Evolutionary conservation across 495 filamentous ascomycete genomes (phyloP).

Genomic region (Hyaloscypha variabilis): DNA sequence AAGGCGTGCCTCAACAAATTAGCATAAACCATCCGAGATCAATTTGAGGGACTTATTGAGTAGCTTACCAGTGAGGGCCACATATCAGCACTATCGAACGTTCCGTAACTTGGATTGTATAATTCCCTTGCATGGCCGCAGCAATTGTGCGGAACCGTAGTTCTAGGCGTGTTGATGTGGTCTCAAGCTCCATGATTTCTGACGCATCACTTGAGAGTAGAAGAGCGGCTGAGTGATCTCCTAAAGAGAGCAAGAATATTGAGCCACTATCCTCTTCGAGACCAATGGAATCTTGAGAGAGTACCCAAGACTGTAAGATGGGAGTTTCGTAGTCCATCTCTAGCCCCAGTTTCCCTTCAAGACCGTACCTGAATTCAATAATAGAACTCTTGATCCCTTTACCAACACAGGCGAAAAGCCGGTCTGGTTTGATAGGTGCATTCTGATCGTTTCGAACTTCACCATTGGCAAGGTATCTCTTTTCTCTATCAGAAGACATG

Average conservation of each 20-base stretch:
- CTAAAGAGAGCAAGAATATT: conserved; percentile 50
- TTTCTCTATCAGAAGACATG: conserved; percentile 34
- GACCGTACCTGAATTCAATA: conserved; percentile 70
- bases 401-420: conserved; percentile 62
- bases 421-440: conserved; percentile 40
- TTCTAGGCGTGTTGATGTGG: conserved; percentile 25
- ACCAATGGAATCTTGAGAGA: conserved; percentile 26
- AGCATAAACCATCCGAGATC: background rate
- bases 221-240: conserved; percentile 43
- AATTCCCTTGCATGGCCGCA: conserved; percentile 13
- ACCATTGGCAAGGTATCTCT: background rate
- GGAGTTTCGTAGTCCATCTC: conserved; percentile 48
- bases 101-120: conserved; percentile 30
- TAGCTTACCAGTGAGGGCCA: conserved; percentile 17
- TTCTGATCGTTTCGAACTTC: background rate
- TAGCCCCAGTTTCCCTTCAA: conserved; percentile 66
- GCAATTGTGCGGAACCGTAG: conserved; percentile 28
- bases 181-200: conserved; percentile 33
- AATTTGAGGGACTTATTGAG: background rate
- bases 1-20: conserved; percentile 2
- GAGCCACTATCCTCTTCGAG: conserved; percentile 14
- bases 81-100: conserved; percentile 20
- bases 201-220: conserved; percentile 42
- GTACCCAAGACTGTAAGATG: conserved; percentile 33
- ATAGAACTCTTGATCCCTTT: conserved; percentile 62